Base-by-base conservation (phyloP, 1,284 basidiomycete genomes). In the Boletus albobrunnescens region DNA sequence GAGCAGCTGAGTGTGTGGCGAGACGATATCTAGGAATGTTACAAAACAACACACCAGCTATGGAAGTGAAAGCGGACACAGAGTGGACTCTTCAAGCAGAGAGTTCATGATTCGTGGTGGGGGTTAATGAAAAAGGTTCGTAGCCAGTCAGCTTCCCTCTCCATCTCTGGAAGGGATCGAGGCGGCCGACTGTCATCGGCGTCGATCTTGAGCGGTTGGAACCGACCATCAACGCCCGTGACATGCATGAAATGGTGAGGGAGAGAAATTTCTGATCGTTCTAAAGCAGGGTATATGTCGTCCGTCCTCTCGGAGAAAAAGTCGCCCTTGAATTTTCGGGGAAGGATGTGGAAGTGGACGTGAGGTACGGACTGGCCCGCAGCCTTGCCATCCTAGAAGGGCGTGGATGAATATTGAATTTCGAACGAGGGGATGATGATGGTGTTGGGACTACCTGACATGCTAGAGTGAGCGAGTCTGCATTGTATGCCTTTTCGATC, bases 341-440 rank as follows among this genome's bases (percentile, higher is more conserved):
- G 93, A 10, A 96, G 71, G 24, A 95, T 70, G 62, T 95, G 93
- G 54, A 95, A 87, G 64, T 96, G 93, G 19, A 95, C 89, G 60
- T 95, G 93, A 0, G 91, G 84, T 13, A 94, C 82, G 5, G 82
- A 84, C 71, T 96, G 93, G 0, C 92, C 86, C 1, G 91, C 89
- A 7, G 85, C 84, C 47, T 75, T 78, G 6, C 93, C 92, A 62
- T 95, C 93, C 89, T 95, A 58, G n/a, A 37, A 14, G 27, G 11
- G 30, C 8, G 20, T 17, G 36, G 12, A 33, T 58, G 35, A 51
- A 35, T 33, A 14, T 17, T 58, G 35, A 51, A 35, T 33, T 16
- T 17, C 24, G 39, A 28, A 22, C 11, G 1, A 30, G 6, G 6
- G 14, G 4, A 24, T n/a, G 4, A 27, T 14, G 3, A 16, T 20